Base-by-base conservation (phyloP, 1,284 basidiomycete species). In the Dichomitus squalens region DNA sequence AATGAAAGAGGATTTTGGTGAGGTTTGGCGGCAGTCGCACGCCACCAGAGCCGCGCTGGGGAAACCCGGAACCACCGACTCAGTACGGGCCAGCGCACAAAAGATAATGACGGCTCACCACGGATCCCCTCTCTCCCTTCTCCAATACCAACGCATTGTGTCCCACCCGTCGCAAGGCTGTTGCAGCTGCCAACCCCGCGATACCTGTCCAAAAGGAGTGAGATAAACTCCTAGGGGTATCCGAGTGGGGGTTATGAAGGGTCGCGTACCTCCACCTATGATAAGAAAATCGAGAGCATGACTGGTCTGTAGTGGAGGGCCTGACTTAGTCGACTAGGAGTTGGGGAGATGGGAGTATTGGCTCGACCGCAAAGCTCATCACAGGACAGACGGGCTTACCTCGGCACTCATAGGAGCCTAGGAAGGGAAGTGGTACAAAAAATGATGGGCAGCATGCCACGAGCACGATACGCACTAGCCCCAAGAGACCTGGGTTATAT, bases 21-120 rank as follows among this genome's bases (percentile, higher is more conserved):
- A 80, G 68, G 55, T 86, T 85, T 2, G 83, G 83, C 25, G 83
- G 75, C 48, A 84, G 69, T 7, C 82, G 74, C 55, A 78, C 70
- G 35, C 80, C 81, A 44, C 79, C 76, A 33, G 63, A 66, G 5
- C 64, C 63, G 43, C 29, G 47, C 61, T 61, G 49, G 3, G 29
- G 40, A 29, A 20, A 49, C 1, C 27, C 27, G 27, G 16, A n/a
- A 14, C n/a, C n/a, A 7, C 20, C n/a, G 31, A 20, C 9, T 27
- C 36, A 18, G 23, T 2, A 4, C 5, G 49, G 27, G 33, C 29
- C 20, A 33, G 27, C 11, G 16, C 14, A 49, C 49, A 11, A 27
- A 61, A 43, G 18, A 55, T 49, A 33, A 49, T 57, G 14, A 83
- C 54, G 3, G 80, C 69, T 43, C 80, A 61, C 41, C 70, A 71